These are phyloP conservation scores for Verticillium klebahnii DNA, from an alignment of 2,329 filamentous ascomycete genomes.

Conservation along the genomic window DNA sequence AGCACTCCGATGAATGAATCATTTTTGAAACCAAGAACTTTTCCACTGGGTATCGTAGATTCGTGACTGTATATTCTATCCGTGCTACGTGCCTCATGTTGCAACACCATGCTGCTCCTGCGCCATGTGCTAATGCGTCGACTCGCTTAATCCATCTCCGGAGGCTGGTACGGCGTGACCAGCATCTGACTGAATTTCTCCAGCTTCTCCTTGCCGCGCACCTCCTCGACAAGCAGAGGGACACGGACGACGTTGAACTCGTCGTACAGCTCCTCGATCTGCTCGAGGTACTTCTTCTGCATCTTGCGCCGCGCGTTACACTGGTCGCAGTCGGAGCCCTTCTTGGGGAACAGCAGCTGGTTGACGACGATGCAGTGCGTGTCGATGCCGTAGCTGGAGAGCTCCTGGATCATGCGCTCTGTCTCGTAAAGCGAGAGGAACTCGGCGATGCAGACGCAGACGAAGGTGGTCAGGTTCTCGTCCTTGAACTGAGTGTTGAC, in stretches of 20 bases:
- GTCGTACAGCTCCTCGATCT: constrained; percentile 97
- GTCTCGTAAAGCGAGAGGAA: constrained; percentile 97
- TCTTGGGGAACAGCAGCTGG: constrained; percentile 88
- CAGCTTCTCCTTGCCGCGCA: constrained; percentile 88
- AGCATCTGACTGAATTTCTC: constrained; percentile 88
- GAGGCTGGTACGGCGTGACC: constrained; percentile 69
- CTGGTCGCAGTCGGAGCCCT: constrained; percentile 83
- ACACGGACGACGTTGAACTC: constrained; percentile 99
- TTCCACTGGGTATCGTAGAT: constrained; percentile 10
- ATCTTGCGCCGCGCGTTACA: constrained; percentile 93
- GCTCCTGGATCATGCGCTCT: constrained; percentile 98
- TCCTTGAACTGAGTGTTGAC: constrained; percentile 99
- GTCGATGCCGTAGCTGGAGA: constrained; percentile 89
- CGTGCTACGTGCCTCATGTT: background rate
- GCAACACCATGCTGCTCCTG: background rate
- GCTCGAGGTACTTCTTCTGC: constrained; percentile 98
- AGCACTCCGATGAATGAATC: background rate
- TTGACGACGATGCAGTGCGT: constrained; percentile 98
- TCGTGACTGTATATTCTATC: constrained; percentile 13
- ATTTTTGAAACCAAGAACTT: background rate
- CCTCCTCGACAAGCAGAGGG: constrained; percentile 92
- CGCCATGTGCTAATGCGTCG: background rate
- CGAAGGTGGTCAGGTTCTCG: constrained; percentile 89
- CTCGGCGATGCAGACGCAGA: constrained; percentile 97
- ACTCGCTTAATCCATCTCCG: constrained; percentile 27